Percentiles rank a stretch among this genome's conserved stretches.
Conservation (phyloP, 306 rosid species). For the Gastrolobium villosum region DNA sequence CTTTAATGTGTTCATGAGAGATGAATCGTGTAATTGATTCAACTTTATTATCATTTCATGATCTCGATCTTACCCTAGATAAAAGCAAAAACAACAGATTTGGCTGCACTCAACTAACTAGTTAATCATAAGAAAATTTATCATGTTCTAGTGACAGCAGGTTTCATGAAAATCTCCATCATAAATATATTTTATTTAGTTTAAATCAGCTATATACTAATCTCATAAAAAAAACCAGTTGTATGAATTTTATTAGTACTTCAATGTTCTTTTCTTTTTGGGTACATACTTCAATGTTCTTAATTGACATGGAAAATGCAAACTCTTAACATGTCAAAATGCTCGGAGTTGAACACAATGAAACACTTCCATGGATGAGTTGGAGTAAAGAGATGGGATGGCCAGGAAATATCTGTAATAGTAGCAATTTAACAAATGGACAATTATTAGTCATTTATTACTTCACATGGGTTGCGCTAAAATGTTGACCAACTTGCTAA, state of each 20-base stretch:
- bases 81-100: too few species aligned
- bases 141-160: too few species aligned
- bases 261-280: too few species aligned
- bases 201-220: too few species aligned
- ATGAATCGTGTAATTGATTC: background rate
- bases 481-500: background rate
- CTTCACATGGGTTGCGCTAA: slow-evolving; percentile 12
- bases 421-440: background rate
- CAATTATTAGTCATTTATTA: background rate
- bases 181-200: too few species aligned
- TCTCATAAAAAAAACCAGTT: too few species aligned
- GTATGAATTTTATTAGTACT: too few species aligned
- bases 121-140: too few species aligned
- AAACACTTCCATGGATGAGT: background rate
- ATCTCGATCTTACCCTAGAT: too few species aligned
- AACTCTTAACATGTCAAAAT: background rate
- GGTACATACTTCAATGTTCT: background rate
- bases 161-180: too few species aligned
- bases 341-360: background rate
- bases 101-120: too few species aligned
- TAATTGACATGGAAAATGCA: background rate
- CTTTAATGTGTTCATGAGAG: background rate
- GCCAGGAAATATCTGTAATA: background rate
- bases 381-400: background rate
- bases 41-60: background rate